Percentiles rank a stretch among this genome's conserved stretches.
phyloP scores from a whole-genome alignment of 169 alveolate species.

The Theileria equi region DNA sequence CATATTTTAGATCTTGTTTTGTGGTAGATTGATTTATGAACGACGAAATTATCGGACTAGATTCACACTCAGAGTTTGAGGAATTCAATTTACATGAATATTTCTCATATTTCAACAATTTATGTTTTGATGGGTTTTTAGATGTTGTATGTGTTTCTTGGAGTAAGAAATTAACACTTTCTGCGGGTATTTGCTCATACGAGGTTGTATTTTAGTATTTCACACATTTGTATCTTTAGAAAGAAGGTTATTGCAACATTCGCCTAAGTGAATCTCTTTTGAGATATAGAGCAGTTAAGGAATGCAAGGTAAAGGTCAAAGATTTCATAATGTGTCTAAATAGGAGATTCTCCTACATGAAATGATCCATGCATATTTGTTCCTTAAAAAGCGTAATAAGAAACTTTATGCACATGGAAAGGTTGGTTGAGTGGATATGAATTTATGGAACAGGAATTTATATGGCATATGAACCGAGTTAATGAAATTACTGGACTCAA shows the following conservation, averaged over 20 bases:
- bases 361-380: slow-evolving; percentile 93
- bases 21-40: slow-evolving; percentile 14
- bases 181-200: slow-evolving; percentile 88
- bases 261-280: slow-evolving; percentile 89
- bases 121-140: slow-evolving; percentile 77
- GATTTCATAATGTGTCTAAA: neutral
- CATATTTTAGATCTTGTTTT: too few species aligned
- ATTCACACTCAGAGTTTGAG: slow-evolving; percentile 46
- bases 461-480: slow-evolving; percentile 83
- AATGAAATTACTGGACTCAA: slow-evolving; percentile 86
- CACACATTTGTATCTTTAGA: slow-evolving; percentile 19
- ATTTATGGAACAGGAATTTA: slow-evolving; percentile 74
- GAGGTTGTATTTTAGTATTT: slow-evolving; percentile 34
- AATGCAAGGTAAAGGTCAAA: slow-evolving; percentile 65
- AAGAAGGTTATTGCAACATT: slow-evolving; percentile 83
- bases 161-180: slow-evolving; percentile 88
- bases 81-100: slow-evolving; percentile 78
- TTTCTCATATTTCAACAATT: slow-evolving; percentile 75
- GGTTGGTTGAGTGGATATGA: slow-evolving; percentile 30
- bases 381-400: slow-evolving; percentile 73
- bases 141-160: slow-evolving; percentile 82
- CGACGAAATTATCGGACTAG: slow-evolving; percentile 34
- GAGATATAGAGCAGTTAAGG: slow-evolving; percentile 85
- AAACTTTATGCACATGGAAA: slow-evolving; percentile 87
- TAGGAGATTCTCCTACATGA: slow-evolving; percentile 93